A percentile compares a stretch with the other conserved stretches of the same genome.
Evolutionary conservation across 2,329 filamentous ascomycete genomes (phyloP).

Genomic region (Diaporthe sp.): DNA sequence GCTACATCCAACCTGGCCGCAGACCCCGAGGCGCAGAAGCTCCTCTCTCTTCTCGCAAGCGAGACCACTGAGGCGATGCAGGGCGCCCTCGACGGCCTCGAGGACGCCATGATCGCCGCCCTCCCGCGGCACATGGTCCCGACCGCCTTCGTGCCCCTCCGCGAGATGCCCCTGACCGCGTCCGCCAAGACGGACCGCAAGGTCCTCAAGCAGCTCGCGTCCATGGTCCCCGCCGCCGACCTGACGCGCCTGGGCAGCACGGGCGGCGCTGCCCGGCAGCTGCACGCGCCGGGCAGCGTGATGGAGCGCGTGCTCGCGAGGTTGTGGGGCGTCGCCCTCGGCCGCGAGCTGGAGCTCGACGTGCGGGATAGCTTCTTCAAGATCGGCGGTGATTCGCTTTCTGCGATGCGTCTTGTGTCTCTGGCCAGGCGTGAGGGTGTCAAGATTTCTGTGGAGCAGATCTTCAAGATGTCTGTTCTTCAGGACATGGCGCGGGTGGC

Average conservation of each 20-base stretch:
- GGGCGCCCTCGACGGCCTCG: not conserved
- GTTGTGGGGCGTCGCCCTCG: not conserved
- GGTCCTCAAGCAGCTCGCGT: constrained; percentile 14
- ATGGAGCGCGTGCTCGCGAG: constrained; percentile 5
- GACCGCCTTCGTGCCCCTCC: constrained; percentile 16
- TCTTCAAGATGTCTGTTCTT: not conserved
- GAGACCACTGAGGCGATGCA: not conserved
- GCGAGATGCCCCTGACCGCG: constrained; percentile 22
- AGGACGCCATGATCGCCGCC: not conserved
- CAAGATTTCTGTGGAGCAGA: constrained; percentile 7
- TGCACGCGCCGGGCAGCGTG: not conserved
- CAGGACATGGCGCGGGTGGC: constrained; percentile 1
- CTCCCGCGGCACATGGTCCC: constrained; percentile 32
- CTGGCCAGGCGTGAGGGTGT: not conserved
- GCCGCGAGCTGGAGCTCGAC: constrained; percentile 24
- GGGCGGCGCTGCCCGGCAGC: not conserved
- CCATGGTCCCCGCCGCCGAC: not conserved
- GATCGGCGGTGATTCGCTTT: constrained; percentile 44
- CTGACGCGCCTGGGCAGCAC: not conserved
- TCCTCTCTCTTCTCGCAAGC: not conserved
- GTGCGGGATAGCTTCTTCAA: constrained; percentile 42
- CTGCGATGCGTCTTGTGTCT: constrained; percentile 40
- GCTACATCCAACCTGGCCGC: not conserved
- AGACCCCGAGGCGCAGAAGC: not conserved
- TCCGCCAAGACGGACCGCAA: constrained; percentile 34